Conservation (phyloP, 163 green algal genomes). For the Scenedesmus sp. region DNA sequence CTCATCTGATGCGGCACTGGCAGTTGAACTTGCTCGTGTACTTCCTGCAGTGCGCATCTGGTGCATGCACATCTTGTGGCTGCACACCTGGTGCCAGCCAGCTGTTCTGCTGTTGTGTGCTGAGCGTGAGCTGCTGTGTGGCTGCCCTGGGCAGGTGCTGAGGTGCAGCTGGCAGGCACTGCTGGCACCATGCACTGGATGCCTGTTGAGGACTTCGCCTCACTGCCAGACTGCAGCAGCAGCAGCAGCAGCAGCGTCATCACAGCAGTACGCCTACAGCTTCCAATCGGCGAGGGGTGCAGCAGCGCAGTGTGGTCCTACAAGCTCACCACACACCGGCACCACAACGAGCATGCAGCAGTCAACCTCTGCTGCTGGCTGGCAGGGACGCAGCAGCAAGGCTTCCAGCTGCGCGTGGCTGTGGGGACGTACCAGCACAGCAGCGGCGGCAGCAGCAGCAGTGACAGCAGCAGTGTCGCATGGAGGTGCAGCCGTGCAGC, state of each 20-base stretch:
- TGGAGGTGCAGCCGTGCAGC: slow-evolving; percentile 33
- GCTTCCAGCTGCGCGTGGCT: slow-evolving; percentile 22
- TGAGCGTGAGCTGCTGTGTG: neutral
- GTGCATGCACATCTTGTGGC: too few species aligned
- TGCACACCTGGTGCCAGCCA: too few species aligned
- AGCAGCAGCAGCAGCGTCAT: slow-evolving; percentile 29
- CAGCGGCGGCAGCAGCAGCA: slow-evolving; percentile 26
- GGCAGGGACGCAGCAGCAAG: neutral
- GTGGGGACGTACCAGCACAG: slow-evolving; percentile 37
- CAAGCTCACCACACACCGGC: slow-evolving; percentile 38
- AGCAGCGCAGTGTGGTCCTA: slow-evolving; percentile 30
- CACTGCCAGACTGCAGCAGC: neutral
- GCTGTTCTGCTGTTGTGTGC: too few species aligned
- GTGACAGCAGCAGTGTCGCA: neutral
- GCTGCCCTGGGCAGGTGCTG: neutral
- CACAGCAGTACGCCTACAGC: slow-evolving; percentile 1
- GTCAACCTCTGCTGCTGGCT: slow-evolving; percentile 29
- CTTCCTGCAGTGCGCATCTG: too few species aligned
- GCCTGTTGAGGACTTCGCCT: neutral
- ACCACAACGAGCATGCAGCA: slow-evolving; percentile 42
- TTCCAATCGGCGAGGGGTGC: neutral
- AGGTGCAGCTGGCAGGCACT: neutral
- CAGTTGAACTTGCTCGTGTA: too few species aligned
- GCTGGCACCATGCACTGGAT: neutral
- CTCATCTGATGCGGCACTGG: too few species aligned